These are phyloP conservation scores for Neonectria magnoliae DNA, from an alignment of 2,329 filamentous ascomycete species.

Conservation along the genomic window DNA sequence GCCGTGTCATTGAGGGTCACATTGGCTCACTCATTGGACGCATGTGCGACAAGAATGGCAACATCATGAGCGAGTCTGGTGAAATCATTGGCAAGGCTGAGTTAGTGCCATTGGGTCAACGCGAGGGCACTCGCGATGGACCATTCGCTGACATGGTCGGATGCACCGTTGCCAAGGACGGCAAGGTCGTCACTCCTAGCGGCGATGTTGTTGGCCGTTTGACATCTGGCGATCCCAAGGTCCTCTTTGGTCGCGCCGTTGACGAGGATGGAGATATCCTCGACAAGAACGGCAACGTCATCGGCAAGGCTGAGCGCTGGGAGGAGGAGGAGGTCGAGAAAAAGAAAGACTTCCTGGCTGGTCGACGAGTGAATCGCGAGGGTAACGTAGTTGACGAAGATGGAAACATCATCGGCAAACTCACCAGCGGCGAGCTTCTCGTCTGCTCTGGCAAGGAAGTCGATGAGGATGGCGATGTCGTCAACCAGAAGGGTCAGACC, in stretches of 20 bases:
- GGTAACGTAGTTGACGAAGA: slow-evolving; percentile 68
- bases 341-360: slow-evolving; percentile 62
- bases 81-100: slow-evolving; percentile 71
- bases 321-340: slow-evolving; percentile 64
- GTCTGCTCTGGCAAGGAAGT: slow-evolving; percentile 75
- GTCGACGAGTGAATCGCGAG: slow-evolving; percentile 66
- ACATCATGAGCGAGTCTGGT: slow-evolving; percentile 76
- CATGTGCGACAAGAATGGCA: slow-evolving; percentile 75
- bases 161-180: slow-evolving; percentile 74
- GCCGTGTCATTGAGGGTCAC: slow-evolving; percentile 74
- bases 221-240: slow-evolving; percentile 75
- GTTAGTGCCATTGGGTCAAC: slow-evolving; percentile 67
- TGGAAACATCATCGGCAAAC: slow-evolving; percentile 71
- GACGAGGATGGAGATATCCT: slow-evolving; percentile 86
- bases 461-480: slow-evolving; percentile 76
- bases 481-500: slow-evolving; percentile 73
- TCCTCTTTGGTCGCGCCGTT: slow-evolving; percentile 76
- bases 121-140: slow-evolving; percentile 70
- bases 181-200: slow-evolving; percentile 71
- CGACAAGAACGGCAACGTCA: slow-evolving; percentile 74
- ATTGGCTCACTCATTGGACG: slow-evolving; percentile 71
- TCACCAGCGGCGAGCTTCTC: slow-evolving; percentile 73
- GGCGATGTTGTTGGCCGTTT: slow-evolving; percentile 80
- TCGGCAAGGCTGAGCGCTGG: slow-evolving; percentile 70
- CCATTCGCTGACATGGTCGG: slow-evolving; percentile 74